Evolutionary conservation across 2,329 filamentous ascomycete genomes (phyloP).

Genomic region (Septoria petroselini): DNA sequence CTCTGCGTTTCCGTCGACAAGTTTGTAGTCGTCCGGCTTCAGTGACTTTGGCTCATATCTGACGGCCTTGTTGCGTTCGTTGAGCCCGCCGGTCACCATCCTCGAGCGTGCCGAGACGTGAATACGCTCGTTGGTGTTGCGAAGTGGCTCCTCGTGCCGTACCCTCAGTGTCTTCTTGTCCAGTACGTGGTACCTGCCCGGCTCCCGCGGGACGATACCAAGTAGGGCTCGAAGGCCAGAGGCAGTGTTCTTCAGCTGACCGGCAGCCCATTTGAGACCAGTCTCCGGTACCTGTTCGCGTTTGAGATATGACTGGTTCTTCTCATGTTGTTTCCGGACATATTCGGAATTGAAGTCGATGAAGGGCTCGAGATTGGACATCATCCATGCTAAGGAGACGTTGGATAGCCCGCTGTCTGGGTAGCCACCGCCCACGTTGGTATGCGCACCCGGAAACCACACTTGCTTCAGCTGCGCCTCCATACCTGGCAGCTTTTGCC

Average conservation of each 20-base stretch:
- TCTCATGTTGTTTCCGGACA: constrained; percentile 23
- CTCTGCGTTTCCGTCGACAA: constrained; percentile 13
- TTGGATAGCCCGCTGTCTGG: constrained; percentile 36
- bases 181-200: constrained; percentile 18
- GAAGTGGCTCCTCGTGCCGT: constrained; percentile 10
- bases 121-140: constrained; percentile 19
- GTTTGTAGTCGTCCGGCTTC: constrained; percentile 13
- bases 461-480: constrained; percentile 46
- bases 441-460: constrained; percentile 56
- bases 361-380: constrained; percentile 33
- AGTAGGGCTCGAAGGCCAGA: constrained; percentile 14
- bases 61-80: constrained; percentile 12
- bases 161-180: constrained; percentile 18
- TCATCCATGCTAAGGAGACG: constrained; percentile 44
- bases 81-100: constrained; percentile 12
- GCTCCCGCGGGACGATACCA: constrained; percentile 10
- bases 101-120: constrained; percentile 18
- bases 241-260: constrained; percentile 15
- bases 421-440: constrained; percentile 51
- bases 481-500: constrained; percentile 36
- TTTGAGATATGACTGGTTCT: constrained; percentile 11
- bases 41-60: constrained; percentile 18
- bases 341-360: constrained; percentile 37
- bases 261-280: constrained; percentile 16
- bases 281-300: constrained; percentile 13